These are phyloP conservation scores for Podospora didyma DNA, from an alignment of 495 filamentous ascomycete species.

Conservation along the genomic window DNA sequence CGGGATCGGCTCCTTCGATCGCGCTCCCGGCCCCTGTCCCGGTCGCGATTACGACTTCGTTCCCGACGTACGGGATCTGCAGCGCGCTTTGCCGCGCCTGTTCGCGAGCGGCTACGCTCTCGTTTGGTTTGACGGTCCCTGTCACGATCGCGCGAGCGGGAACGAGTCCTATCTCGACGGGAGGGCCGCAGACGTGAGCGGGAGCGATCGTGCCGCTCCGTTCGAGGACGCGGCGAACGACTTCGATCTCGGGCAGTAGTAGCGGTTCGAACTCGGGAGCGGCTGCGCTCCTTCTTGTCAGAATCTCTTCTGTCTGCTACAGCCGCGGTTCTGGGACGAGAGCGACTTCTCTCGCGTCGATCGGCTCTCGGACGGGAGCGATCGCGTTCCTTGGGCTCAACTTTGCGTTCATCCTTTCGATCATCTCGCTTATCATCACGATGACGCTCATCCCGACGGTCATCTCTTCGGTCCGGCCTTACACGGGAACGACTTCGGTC, in stretches of 20 bases:
- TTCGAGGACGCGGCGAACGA: conserved; percentile 23
- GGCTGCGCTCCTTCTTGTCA: conserved; percentile 24
- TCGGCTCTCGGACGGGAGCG: conserved; percentile 29
- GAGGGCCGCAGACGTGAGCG: conserved; percentile 18
- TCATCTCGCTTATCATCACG: conserved; percentile 12
- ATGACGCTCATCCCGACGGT: conserved; percentile 16
- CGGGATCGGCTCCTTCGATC: conserved; percentile 36
- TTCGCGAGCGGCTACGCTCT: conserved; percentile 30
- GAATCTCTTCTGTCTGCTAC: conserved; percentile 14
- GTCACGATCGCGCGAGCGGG: conserved; percentile 18
- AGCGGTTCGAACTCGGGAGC: conserved; percentile 17
- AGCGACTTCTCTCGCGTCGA: conserved; percentile 7
- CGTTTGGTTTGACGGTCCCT: conserved; percentile 23
- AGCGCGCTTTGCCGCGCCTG: background rate
- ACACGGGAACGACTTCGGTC: conserved; percentile 38
- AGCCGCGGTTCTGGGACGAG: conserved; percentile 8
- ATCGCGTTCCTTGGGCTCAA: conserved; percentile 25
- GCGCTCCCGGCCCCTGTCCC: conserved; percentile 18
- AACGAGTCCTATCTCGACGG: conserved; percentile 20
- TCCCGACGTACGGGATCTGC: conserved; percentile 20
- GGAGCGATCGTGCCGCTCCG: conserved; percentile 27
- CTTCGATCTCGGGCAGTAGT: conserved; percentile 19
- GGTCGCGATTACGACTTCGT: conserved; percentile 21
- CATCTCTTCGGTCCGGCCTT: conserved; percentile 20
- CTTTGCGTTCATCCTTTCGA: conserved; percentile 15